These are phyloP conservation scores for Hypomontagnella submonticulosa DNA, from an alignment of 495 filamentous ascomycete genomes.

Conservation along the genomic window DNA sequence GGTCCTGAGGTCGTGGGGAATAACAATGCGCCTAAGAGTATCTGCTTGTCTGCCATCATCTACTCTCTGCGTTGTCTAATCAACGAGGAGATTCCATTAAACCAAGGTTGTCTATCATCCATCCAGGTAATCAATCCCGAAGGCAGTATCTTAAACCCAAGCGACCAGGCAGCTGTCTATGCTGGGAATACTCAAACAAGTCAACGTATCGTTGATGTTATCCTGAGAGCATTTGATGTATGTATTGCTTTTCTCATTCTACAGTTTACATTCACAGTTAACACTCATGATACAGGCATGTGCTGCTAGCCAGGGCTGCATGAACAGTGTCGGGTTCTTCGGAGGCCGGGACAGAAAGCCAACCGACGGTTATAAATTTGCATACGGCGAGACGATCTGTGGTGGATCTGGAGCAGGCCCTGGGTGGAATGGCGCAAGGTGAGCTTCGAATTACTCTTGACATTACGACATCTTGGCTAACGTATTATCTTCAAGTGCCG, in stretches of 20 bases:
- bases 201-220: constrained; percentile 44
- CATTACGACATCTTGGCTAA: constrained; percentile 1
- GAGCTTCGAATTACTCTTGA: background rate
- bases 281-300: constrained; percentile 26
- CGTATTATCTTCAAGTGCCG: constrained; percentile 52
- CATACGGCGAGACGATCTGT: constrained; percentile 78
- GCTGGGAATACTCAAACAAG: constrained; percentile 42
- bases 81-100: constrained; percentile 43
- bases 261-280: background rate
- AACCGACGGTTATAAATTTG: constrained; percentile 58
- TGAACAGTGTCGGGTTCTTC: constrained; percentile 43
- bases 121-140: constrained; percentile 39
- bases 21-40: constrained; percentile 43
- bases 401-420: constrained; percentile 75
- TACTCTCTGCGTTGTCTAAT: constrained; percentile 45
- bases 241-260: background rate
- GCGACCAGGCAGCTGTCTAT: constrained; percentile 39
- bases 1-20: constrained; percentile 45
- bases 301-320: constrained; percentile 44
- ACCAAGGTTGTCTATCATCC: constrained; percentile 44
- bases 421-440: constrained; percentile 68
- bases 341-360: constrained; percentile 48
- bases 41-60: constrained; percentile 40
- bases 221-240: constrained; percentile 44
- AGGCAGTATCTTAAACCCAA: constrained; percentile 42